Conservation (phyloP, 2,329 filamentous ascomycete species). For the Alternaria consortialis region DNA sequence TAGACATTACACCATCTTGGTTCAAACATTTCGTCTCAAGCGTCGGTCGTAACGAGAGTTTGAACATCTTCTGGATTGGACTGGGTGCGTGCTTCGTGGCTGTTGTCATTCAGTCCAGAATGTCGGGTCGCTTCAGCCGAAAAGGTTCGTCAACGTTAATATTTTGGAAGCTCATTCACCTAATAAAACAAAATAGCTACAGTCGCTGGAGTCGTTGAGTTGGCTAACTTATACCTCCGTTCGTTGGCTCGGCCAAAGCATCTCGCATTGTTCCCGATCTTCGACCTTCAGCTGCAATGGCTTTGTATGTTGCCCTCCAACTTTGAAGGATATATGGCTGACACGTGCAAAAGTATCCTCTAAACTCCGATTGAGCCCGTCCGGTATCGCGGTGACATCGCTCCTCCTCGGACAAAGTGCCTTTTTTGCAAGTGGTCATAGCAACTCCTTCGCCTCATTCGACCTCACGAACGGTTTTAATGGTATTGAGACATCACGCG, state of each 20-base stretch:
- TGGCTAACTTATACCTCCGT: background rate
- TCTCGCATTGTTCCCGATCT: background rate
- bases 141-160: background rate
- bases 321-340: background rate
- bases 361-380: background rate
- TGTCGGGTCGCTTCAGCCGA: background rate
- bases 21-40: background rate
- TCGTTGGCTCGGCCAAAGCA: background rate
- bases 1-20: background rate
- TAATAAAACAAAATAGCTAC: background rate
- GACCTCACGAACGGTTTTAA: background rate
- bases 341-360: no score
- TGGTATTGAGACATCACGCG: background rate
- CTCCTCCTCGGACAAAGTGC: background rate
- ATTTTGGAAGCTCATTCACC: background rate
- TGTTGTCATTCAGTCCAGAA: background rate
- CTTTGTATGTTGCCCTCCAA: background rate
- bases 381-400: background rate
- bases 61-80: background rate
- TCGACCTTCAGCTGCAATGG: background rate
- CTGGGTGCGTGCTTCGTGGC: background rate
- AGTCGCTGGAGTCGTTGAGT: background rate
- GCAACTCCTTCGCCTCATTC: background rate
- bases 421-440: background rate
- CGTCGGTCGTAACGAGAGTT: background rate